phyloP scores from a whole-genome alignment of 805 yeast genomes.

The Komagataella populi region DNA sequence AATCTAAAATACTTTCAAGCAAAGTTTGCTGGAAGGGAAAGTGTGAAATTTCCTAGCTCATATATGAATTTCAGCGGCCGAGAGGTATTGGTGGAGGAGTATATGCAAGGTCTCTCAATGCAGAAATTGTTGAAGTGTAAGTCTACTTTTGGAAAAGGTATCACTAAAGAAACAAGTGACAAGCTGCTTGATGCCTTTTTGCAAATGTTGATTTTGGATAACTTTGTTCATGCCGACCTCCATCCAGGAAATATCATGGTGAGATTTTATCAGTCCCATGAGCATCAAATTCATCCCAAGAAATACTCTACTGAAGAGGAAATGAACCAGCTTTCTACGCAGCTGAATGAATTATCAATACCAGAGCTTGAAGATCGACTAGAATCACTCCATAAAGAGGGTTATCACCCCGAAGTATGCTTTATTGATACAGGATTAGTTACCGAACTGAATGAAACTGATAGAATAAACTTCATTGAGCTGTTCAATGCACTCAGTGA shows the following conservation, averaged over 20 bases:
- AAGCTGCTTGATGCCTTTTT: conserved; percentile 83
- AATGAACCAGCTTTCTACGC: conserved; percentile 28
- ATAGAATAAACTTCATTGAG: conserved; percentile 78
- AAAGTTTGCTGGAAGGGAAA: conserved; percentile 43
- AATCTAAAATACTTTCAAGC: conserved; percentile 61
- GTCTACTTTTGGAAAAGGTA: conserved; percentile 26
- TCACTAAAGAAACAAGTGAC: conserved; percentile 62
- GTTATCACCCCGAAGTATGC: conserved; percentile 76
- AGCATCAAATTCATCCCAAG: conserved; percentile 19
- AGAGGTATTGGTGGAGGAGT: conserved; percentile 75
- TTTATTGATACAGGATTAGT: conserved; percentile 90
- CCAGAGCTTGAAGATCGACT: conserved; percentile 34
- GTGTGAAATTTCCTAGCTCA: conserved; percentile 74
- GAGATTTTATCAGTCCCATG: conserved; percentile 37
- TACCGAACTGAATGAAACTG: conserved; percentile 69
- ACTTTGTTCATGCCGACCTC: conserved; percentile 91
- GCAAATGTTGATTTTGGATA: conserved; percentile 85
- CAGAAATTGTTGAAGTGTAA: conserved; percentile 42
- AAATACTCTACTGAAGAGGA: conserved; percentile 30
- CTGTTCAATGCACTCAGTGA: conserved; percentile 78
- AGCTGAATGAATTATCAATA: conserved; percentile 21
- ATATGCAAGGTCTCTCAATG: conserved; percentile 75
- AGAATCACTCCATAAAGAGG: conserved; percentile 30
- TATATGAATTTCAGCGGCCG: conserved; percentile 50
- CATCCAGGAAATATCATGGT: conserved; percentile 95